phyloP scores from a whole-genome alignment of 2,329 filamentous ascomycete genomes.

The Aureobasidium sp. region DNA sequence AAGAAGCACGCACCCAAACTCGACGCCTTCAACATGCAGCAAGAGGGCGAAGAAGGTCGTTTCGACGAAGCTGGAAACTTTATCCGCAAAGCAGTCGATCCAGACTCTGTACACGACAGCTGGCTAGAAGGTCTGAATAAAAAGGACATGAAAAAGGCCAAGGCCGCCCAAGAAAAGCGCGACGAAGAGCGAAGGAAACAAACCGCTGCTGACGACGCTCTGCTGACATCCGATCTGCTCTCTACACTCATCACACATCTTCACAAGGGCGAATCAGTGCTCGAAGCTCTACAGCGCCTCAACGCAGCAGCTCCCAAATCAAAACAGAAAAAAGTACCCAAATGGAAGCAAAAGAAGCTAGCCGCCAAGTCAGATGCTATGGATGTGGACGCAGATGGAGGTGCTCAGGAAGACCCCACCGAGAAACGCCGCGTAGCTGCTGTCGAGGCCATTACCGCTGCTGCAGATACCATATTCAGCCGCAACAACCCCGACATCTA shows the following conservation, averaged over 20 bases:
- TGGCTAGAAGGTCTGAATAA: conserved; percentile 93
- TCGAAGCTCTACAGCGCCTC: conserved; percentile 80
- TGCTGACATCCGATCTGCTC: conserved; percentile 68
- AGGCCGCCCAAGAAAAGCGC: conserved; percentile 77
- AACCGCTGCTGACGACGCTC: conserved; percentile 65
- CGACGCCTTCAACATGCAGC: conserved; percentile 90
- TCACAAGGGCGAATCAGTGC: conserved; percentile 72
- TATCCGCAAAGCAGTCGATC: conserved; percentile 79
- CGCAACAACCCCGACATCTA: conserved; percentile 87
- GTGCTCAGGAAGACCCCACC: conserved; percentile 54
- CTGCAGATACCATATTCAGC: conserved; percentile 78
- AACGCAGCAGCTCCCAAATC: conserved; percentile 42
- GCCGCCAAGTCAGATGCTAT: conserved; percentile 48
- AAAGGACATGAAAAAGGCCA: conserved; percentile 84
- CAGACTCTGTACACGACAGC: conserved; percentile 80
- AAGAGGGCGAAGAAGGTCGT: conserved; percentile 83
- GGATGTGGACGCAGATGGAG: conserved; percentile 54
- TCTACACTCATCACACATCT: conserved; percentile 64
- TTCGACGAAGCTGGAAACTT: conserved; percentile 92
- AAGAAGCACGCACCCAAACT: conserved; percentile 91
- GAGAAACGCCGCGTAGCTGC: conserved; percentile 63
- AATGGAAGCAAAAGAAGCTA: conserved; percentile 50
- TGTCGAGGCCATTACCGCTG: conserved; percentile 78
- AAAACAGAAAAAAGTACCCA: conserved; percentile 49
- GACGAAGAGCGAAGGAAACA: conserved; percentile 68